These are phyloP conservation scores for Penicillium samsonianum DNA, from an alignment of 495 filamentous ascomycete genomes.

Conservation along the genomic window DNA sequence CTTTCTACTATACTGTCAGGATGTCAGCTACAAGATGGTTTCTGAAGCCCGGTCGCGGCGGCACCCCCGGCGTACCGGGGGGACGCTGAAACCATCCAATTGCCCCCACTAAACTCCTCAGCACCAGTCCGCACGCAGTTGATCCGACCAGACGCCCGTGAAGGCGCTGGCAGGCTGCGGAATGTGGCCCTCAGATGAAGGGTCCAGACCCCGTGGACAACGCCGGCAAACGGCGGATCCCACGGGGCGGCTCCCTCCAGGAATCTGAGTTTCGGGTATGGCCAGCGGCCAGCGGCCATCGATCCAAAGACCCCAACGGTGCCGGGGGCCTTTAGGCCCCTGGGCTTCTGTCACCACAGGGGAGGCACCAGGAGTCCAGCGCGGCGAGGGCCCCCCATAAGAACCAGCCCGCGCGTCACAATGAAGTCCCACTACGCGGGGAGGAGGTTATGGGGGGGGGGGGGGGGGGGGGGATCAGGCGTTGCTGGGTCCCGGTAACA, in stretches of 20 bases:
- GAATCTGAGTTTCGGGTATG: constrained; percentile 41
- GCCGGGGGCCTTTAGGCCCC: constrained; percentile 22
- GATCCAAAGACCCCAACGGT: constrained; percentile 54
- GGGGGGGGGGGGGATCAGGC: not conserved
- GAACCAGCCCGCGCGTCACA: not conserved
- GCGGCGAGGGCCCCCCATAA: not conserved
- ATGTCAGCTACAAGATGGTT: no score
- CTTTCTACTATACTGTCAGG: no score
- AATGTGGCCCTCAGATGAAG: constrained; percentile 44
- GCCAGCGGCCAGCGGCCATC: constrained; percentile 51
- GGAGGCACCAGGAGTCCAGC: not conserved
- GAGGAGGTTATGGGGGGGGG: not conserved
- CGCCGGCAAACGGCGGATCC: constrained; percentile 38
- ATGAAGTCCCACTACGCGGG: not conserved
- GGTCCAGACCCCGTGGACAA: constrained; percentile 26
- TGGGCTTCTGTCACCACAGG: constrained; percentile 24
- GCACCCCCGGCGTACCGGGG: constrained; percentile 22
- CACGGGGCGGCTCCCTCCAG: constrained; percentile 40
- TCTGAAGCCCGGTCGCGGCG: constrained; percentile 20
- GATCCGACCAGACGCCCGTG: not conserved
- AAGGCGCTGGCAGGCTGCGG: constrained; percentile 23
- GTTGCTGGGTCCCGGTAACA: not conserved
- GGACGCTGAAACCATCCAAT: constrained; percentile 38
- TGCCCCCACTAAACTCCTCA: constrained; percentile 53
- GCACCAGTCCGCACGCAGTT: constrained; percentile 37